Evolutionary conservation across 2,329 filamentous ascomycete species (phyloP), one percentile per base, ranked within the genome.

Genomic region (Plenodomus lindquistii): DNA sequence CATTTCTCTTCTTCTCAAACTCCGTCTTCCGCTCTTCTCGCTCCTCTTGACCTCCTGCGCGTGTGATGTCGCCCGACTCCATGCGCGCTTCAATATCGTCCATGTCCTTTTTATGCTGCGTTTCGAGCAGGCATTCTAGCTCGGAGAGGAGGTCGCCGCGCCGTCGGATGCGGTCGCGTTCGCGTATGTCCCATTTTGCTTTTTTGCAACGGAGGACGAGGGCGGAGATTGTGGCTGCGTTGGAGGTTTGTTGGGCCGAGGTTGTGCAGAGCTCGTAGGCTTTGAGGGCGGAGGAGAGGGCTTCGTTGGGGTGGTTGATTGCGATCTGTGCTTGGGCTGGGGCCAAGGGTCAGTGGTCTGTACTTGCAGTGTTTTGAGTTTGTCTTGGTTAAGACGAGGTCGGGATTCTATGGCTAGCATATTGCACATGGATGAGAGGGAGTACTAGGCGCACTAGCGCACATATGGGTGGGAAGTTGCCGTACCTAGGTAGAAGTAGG

Each of bases 121-220:
- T 62, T 52, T 73, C 71, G 8, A 75, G 61, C 45, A 67, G 67
- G 11, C 52, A 74, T 24, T 87, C 70, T 29, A 88, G 69, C 48
- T 90, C 82, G 2, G 68, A 71, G 63, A 90, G 81, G 2, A 92
- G 73, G 24, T 81, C 80, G 4, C 73, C 76, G 17, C 79, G 77
- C 53, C 84, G 78, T 13, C 83, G 78, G 19, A 78, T 63, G 1
- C 88, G 78, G 29, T 79, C 76, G 46, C 77, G 78, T 70, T 97
- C 93, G 56, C 79, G 78, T 10, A 84, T 81, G 29, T 93, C 88
- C 90, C 94, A 97, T 34, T 89, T 84, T 55, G 86, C 86, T 72
- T 93, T 93, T 73, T 95, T 96, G 65, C 89, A 91, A 48, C 81
- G 80, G 18, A 96, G 77, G 0, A 97, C 89, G 15, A 88, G 82